phyloP scores from a whole-genome alignment of 768 basidiomycete species.

The Lentinus tigrinus region DNA sequence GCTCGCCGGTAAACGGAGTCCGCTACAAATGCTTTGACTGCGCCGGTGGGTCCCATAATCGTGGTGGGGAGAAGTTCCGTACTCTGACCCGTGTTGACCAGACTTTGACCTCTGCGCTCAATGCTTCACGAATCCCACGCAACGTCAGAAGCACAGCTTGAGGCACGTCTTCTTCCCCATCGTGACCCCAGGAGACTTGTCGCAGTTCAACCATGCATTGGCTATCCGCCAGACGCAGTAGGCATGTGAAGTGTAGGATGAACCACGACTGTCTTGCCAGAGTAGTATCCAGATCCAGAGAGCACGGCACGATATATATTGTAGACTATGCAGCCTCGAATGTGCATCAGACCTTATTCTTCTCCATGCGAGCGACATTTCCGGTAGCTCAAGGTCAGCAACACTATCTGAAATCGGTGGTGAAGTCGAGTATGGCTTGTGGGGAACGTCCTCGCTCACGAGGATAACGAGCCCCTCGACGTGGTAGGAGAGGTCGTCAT shows the following conservation, averaged over 20 bases:
- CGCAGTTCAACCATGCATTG: neutral
- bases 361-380: no score
- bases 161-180: slow-evolving; percentile 24
- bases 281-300: no score
- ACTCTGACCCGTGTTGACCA: no score
- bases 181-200: neutral
- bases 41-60: slow-evolving; percentile 28
- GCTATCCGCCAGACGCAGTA: neutral
- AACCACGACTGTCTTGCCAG: no score
- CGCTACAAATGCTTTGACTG: slow-evolving; percentile 61
- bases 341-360: no score
- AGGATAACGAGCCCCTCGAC: slow-evolving; percentile 51
- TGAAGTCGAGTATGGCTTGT: slow-evolving; percentile 49
- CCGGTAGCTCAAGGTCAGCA: slow-evolving; percentile 39
- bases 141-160: slow-evolving; percentile 6
- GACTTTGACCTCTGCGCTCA: slow-evolving; percentile 23
- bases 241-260: no score
- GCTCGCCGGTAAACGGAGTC: neutral
- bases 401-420: slow-evolving; percentile 43
- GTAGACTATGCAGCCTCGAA: no score
- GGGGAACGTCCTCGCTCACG: slow-evolving; percentile 52
- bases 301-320: no score
- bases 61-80: no score
- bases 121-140: slow-evolving; percentile 14
- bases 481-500: slow-evolving; percentile 46